phyloP scores from a whole-genome alignment of 495 filamentous ascomycete species.

The Hypoxylon crocopeplum region DNA sequence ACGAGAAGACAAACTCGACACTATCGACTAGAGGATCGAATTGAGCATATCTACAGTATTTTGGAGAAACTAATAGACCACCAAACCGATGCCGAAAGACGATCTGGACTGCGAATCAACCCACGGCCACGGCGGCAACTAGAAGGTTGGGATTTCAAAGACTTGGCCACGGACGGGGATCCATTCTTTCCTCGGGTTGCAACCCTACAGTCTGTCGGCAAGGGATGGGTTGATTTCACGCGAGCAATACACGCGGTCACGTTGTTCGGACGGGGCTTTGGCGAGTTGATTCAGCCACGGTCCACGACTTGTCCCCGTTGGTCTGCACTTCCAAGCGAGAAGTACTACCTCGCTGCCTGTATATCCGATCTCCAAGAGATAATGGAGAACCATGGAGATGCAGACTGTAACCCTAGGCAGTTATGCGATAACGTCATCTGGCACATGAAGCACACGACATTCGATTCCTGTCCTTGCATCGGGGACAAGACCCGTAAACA shows the following conservation, averaged over 20 bases:
- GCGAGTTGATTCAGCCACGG: conserved; percentile 38
- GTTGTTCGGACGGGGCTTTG: conserved; percentile 48
- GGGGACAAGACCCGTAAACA: background rate
- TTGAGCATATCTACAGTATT: conserved; percentile 31
- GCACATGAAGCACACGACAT: conserved; percentile 18
- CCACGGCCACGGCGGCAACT: conserved; percentile 30
- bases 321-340: conserved; percentile 30
- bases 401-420: conserved; percentile 16
- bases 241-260: conserved; percentile 42
- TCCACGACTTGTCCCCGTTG: conserved; percentile 22
- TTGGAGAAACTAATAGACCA: conserved; percentile 44
- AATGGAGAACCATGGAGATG: conserved; percentile 24
- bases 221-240: conserved; percentile 47
- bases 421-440: conserved; percentile 32
- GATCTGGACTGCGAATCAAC: conserved; percentile 4
- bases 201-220: conserved; percentile 30
- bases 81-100: conserved; percentile 16
- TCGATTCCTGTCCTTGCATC: conserved; percentile 19
- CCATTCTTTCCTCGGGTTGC: conserved; percentile 34
- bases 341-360: conserved; percentile 40
- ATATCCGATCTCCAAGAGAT: conserved; percentile 34
- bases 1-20: background rate
- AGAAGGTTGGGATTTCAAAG: conserved; percentile 47
- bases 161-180: conserved; percentile 36
- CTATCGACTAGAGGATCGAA: conserved; percentile 30